A percentile compares a stretch with the other conserved stretches of the same genome.
These are phyloP conservation scores for Gyromitra esculenta DNA, from an alignment of 2,329 filamentous ascomycete species.

Conservation along the genomic window DNA sequence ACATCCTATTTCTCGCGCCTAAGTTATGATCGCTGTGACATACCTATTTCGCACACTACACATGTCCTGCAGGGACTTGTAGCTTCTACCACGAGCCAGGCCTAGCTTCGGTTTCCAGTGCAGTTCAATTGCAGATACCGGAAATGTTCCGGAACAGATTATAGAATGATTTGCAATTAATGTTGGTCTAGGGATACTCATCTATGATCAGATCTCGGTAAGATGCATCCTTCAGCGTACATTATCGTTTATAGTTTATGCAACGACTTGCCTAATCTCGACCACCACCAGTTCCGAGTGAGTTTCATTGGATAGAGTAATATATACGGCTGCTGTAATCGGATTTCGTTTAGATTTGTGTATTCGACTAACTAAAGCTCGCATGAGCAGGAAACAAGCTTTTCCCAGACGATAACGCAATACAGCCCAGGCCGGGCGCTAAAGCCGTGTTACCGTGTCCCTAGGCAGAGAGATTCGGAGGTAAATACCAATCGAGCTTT, in stretches of 20 bases:
- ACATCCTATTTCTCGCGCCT: neutral
- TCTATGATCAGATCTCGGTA: neutral
- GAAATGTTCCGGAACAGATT: neutral
- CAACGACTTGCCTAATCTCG: neutral
- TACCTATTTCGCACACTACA: neutral
- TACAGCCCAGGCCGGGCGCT: neutral
- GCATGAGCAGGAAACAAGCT: neutral
- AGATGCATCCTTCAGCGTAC: neutral
- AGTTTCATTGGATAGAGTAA: neutral
- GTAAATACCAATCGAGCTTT: neutral
- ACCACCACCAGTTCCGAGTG: neutral
- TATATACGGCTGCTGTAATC: neutral
- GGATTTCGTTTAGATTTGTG: neutral
- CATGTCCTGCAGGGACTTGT: neutral
- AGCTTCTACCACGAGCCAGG: too few relatives aligned
- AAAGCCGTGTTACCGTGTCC: slow-evolving; percentile 1
- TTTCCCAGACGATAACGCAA: neutral
- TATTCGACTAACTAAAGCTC: neutral
- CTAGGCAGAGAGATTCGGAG: neutral
- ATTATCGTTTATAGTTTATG: neutral
- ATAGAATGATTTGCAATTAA: neutral
- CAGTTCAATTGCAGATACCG: neutral
- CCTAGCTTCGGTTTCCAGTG: neutral
- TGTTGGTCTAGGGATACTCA: neutral
- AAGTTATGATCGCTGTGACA: neutral